phyloP scores from a whole-genome alignment of 2,329 filamentous ascomycete genomes.

The Pseudocercospora pini-densiflorae region DNA sequence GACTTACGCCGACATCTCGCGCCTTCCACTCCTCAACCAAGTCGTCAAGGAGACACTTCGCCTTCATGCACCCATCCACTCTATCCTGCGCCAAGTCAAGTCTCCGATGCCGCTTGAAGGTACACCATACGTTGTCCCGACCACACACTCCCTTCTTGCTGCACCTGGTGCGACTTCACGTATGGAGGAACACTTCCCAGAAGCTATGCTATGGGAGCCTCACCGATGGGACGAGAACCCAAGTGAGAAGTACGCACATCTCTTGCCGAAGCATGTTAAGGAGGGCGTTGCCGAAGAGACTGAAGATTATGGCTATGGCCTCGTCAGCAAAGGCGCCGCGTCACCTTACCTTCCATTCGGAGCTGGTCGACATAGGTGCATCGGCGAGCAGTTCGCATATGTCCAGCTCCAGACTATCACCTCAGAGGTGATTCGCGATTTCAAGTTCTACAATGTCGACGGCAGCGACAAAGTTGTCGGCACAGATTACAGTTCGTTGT shows the following conservation, averaged over 20 bases:
- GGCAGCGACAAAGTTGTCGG: conserved; percentile 70
- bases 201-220: conserved; percentile 83
- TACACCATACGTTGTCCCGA: conserved; percentile 81
- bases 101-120: conserved; percentile 81
- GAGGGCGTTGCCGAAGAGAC: conserved; percentile 59
- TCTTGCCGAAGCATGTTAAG: conserved; percentile 36
- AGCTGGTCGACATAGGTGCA: conserved; percentile 89
- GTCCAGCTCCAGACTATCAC: conserved; percentile 87
- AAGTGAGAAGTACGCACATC: conserved; percentile 40
- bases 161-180: conserved; percentile 81
- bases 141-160: conserved; percentile 78
- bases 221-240: conserved; percentile 82
- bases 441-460: conserved; percentile 78
- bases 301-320: conserved; percentile 90
- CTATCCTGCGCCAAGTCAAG: conserved; percentile 91
- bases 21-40: conserved; percentile 79
- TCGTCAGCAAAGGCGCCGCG: conserved; percentile 86
- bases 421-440: conserved; percentile 73
- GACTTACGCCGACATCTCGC: conserved; percentile 75
- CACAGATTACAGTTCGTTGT: conserved; percentile 67
- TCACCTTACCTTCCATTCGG: conserved; percentile 95
- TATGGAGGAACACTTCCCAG: conserved; percentile 76
- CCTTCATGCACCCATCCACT: conserved; percentile 91
- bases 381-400: conserved; percentile 96
- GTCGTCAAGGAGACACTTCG: conserved; percentile 92